Evolutionary conservation across 2,329 filamentous ascomycete genomes (phyloP), one percentile per base, ranked within the genome.

Genomic region (Hansfordia pulvinata): DNA sequence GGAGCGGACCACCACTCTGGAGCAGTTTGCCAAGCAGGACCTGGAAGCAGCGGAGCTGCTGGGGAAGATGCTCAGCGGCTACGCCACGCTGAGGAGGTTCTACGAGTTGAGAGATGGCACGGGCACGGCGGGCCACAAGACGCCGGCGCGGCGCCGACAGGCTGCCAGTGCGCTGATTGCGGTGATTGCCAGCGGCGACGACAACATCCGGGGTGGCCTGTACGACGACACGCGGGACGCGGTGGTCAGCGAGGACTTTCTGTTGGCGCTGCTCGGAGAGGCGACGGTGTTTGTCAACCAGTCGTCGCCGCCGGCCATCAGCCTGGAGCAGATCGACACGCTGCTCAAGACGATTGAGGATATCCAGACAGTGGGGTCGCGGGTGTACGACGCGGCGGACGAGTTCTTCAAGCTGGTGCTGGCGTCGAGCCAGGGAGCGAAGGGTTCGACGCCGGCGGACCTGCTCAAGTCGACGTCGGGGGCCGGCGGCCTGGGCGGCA

Each of bases 181-280:
- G n/a, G 77, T 93, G 31, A 80, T 94, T 39, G 71, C 76, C 28
- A 90, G 81, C 45, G 78, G 88, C 3, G 79, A 82, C 30, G 85
- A 93, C 49, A 88, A 83, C 46, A 93, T 96, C 40, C 80, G 82
- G 30, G 88, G 88, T 29, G 88, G 88, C 2, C 61, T 94, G 3
- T 93, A 85, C 47, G 86, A 96, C 44, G 73, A 76, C 14, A 68
- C 71, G 11, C 70, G 81, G 9, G 80, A 86, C 43, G 76, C 82
- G 1, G 83, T 93, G 6, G 79, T 94, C 11, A 82, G 82, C 40
- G 81, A 92, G 35, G 88, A 96, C 41, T 86, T 86, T 27, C 54
- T 96, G 13, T 62, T 94, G 7, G 74, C 79, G 3, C 61, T 96
- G 10, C 64, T 96, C 2, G 86, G 84, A 27, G 88, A 96, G 54